Conservation (phyloP, 345 rosid species). For the Arabidopsis thaliana region DNA sequence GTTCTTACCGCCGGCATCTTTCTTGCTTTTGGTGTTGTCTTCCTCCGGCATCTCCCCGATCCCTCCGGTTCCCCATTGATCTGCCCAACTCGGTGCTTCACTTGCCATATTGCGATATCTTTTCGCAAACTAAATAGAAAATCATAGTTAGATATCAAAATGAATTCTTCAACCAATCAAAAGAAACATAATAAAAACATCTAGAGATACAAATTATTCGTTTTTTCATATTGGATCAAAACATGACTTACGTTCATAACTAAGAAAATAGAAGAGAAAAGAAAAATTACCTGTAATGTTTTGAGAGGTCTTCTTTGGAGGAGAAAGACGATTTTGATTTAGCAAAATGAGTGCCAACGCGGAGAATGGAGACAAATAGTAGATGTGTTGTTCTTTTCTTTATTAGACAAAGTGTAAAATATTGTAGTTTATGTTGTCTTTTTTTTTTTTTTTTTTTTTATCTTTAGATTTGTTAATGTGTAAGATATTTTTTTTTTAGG, state of each 20-base stretch:
- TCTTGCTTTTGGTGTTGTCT: constrained; percentile 42
- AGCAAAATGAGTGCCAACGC: constrained; percentile 29
- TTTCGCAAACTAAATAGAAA: constrained; percentile 9
- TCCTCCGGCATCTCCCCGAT: constrained; percentile 54
- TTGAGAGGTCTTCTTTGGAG: constrained; percentile 35
- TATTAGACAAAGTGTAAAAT: not conserved
- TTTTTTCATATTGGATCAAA: not conserved
- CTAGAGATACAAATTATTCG: not conserved
- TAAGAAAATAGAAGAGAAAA: not conserved
- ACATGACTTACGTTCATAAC: not conserved
- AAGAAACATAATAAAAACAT: constrained; percentile 6
- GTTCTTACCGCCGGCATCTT: constrained; percentile 47
- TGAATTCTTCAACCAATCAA: not conserved
- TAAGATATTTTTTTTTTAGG: not conserved
- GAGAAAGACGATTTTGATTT: constrained; percentile 22
- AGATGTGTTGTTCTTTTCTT: constrained; percentile 8
- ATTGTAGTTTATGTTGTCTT: constrained; percentile 30
- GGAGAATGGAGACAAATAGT: constrained; percentile 8
- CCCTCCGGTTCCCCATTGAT: constrained; percentile 95
- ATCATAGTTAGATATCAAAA: not conserved
- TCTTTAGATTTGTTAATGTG: constrained; percentile 23
- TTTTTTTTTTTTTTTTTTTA: not conserved
- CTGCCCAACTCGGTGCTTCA: constrained; percentile 92
- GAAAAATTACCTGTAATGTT: not conserved
- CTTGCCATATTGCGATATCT: constrained; percentile 52